Percentiles rank a stretch among this genome's conserved stretches.
Evolutionary conservation across 768 basidiomycete species (phyloP).

Genomic region (Suillus alpinus): DNA sequence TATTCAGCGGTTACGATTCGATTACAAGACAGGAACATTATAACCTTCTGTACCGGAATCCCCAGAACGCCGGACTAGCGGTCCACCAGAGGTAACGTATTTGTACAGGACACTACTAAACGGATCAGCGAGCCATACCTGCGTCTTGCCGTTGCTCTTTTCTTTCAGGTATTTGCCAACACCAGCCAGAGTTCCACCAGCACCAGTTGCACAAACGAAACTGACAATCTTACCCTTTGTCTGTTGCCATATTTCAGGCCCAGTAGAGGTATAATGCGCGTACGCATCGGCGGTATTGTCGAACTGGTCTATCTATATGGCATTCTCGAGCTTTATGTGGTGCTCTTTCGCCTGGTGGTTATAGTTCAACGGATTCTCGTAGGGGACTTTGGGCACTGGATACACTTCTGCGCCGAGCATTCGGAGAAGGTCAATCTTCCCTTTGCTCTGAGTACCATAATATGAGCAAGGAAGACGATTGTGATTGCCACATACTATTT

Average conservation of each 20-base stretch:
- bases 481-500: slow-evolving; percentile 3
- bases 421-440: slow-evolving; percentile 94
- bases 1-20: neutral
- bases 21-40: slow-evolving; percentile 5
- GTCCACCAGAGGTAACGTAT: slow-evolving; percentile 77
- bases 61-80: slow-evolving; percentile 72
- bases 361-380: slow-evolving; percentile 92
- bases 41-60: slow-evolving; percentile 89
- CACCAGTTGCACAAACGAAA: slow-evolving; percentile 92
- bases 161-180: slow-evolving; percentile 82
- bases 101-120: slow-evolving; percentile 90
- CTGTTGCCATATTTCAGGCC: slow-evolving; percentile 96
- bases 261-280: slow-evolving; percentile 86
- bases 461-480: neutral
- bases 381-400: slow-evolving; percentile 98
- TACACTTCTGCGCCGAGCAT: slow-evolving; percentile 98
- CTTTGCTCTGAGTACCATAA: slow-evolving; percentile 78
- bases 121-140: slow-evolving; percentile 95
- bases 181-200: slow-evolving; percentile 93
- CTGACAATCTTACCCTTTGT: slow-evolving; percentile 74
- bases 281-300: slow-evolving; percentile 94
- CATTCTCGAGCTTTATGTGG: slow-evolving; percentile 68
- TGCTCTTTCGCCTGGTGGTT: slow-evolving; percentile 95
- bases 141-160: slow-evolving; percentile 69
- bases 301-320: slow-evolving; percentile 98